Conservation (phyloP, 2,329 filamentous ascomycete genomes). For the Hortaea werneckii region DNA sequence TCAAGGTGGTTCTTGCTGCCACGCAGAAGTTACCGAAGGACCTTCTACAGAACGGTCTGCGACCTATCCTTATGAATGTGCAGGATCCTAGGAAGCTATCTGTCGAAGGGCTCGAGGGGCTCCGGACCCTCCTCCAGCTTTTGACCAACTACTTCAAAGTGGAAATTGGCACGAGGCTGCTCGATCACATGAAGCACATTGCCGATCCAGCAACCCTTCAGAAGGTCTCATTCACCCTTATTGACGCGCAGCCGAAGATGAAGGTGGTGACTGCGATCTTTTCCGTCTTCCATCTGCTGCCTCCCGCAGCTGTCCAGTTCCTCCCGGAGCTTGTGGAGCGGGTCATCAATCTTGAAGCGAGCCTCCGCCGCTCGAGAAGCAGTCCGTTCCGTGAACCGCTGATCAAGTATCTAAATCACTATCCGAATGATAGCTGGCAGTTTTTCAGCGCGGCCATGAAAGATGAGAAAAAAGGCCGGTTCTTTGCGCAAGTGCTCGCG, state of each 20-base stretch:
- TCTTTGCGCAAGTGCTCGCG: slow-evolving; percentile 77
- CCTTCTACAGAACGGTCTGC: slow-evolving; percentile 81
- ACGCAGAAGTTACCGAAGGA: slow-evolving; percentile 93
- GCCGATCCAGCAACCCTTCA: slow-evolving; percentile 72
- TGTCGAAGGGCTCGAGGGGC: slow-evolving; percentile 78
- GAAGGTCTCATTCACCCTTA: slow-evolving; percentile 85
- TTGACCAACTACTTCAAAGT: slow-evolving; percentile 99
- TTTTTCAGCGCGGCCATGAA: slow-evolving; percentile 71
- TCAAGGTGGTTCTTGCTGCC: slow-evolving; percentile 78
- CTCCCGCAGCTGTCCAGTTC: slow-evolving; percentile 79
- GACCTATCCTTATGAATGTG: slow-evolving; percentile 91
- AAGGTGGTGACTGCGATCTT: slow-evolving; percentile 91
- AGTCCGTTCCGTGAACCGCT: slow-evolving; percentile 87
- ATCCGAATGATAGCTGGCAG: slow-evolving; percentile 76
- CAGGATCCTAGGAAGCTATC: slow-evolving; percentile 87
- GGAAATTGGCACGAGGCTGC: slow-evolving; percentile 83
- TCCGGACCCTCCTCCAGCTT: slow-evolving; percentile 79
- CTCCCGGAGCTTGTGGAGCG: slow-evolving; percentile 83
- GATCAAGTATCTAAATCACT: slow-evolving; percentile 87
- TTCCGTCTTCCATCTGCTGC: slow-evolving; percentile 94
- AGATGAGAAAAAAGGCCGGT: slow-evolving; percentile 77
- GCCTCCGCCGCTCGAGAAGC: slow-evolving; percentile 73
- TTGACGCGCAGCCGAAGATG: slow-evolving; percentile 87
- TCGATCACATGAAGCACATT: slow-evolving; percentile 88
- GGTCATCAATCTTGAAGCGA: slow-evolving; percentile 79